Base-by-base conservation (phyloP, 1,139 yeast genomes). In the Sugiyamaella xylanicola region DNA sequence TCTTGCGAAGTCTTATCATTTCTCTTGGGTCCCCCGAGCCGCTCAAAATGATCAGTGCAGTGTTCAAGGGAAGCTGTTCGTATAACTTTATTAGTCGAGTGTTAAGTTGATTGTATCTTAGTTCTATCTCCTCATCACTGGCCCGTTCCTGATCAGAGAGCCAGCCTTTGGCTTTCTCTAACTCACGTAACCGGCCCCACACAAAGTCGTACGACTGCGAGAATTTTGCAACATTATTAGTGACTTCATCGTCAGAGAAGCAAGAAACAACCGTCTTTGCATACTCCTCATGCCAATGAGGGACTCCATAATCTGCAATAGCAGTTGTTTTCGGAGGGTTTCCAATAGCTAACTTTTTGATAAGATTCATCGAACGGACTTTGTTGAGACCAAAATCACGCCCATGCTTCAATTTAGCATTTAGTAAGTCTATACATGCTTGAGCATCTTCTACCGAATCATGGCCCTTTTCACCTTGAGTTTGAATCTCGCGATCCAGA, bases 371-470 rank as follows among this genome's bases (percentile, higher is more conserved):
- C 5, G 58, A 50, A 7, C 58, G 55, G 16, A 48, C 48, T 19
- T 55, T 48, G 46, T 51, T 59, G 29, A 74, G 70, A 0, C 98
- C 98, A 70, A 80, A 87, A 3, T 78, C 72, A 4, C 72, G 69
- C 0, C 97, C 97, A 56, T 84, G 81, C 2, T 75, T 68, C 13
- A 91, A 73, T 65, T 92, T 91, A 60, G 83, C 64, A 62, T 87
- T 83, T 0, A 88, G 82, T 51, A 93, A 76, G 58, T 89, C 92
- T 65, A 92, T 74, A 66, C 97, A 89, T 0, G 97, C 85, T 39
- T 70, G 70, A 5, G 97, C 88, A 68, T 93, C 99, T 68, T 90
- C 96, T 1, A 86, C 78, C 0, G 97, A 86, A 48, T 93, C 88
- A 71, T 93, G 99, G 2, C 96, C 96, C 0, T 70, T 64, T 0